Conservation (phyloP, 805 yeast genomes). For the Candida coleopterorum region DNA sequence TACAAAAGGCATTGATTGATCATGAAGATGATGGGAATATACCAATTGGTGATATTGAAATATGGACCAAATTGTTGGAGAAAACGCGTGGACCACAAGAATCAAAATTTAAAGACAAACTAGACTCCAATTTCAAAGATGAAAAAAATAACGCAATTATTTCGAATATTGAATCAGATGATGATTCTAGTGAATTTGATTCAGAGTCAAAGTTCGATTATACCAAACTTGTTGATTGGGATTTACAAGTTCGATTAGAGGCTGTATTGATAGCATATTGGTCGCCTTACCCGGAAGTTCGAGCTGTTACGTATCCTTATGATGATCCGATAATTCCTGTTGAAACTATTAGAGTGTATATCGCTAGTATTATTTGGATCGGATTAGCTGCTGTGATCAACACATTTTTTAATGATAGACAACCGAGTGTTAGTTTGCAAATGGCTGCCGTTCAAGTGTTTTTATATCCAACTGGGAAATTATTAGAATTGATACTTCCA, state of each 20-base stretch:
- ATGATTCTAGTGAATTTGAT: background rate
- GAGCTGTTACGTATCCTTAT: conserved; percentile 26
- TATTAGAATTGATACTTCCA: conserved; percentile 30
- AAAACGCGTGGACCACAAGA: background rate
- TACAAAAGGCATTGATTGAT: conserved; percentile 22
- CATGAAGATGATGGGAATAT: conserved; percentile 32
- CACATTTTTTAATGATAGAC: conserved; percentile 51
- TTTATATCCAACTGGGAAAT: conserved; percentile 40
- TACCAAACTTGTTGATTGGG: conserved; percentile 10
- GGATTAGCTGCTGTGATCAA: conserved; percentile 51
- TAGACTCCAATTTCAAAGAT: background rate
- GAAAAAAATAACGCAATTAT: background rate
- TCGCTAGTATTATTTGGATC: conserved; percentile 46
- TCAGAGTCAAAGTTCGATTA: conserved; percentile 1
- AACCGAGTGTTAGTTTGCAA: conserved; percentile 40
- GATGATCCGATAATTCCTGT: conserved; percentile 32
- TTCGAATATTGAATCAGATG: background rate
- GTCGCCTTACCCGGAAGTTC: conserved; percentile 28
- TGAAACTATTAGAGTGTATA: conserved; percentile 46
- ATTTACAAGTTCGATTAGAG: conserved; percentile 30
- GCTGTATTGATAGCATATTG: conserved; percentile 36
- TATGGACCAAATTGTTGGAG: conserved; percentile 17
- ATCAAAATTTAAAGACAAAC: background rate
- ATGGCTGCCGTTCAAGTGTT: conserved; percentile 43
- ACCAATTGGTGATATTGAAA: conserved; percentile 23